phyloP scores from a whole-genome alignment of 352 stramenopile genomes.

The Aphanomyces invadans region DNA sequence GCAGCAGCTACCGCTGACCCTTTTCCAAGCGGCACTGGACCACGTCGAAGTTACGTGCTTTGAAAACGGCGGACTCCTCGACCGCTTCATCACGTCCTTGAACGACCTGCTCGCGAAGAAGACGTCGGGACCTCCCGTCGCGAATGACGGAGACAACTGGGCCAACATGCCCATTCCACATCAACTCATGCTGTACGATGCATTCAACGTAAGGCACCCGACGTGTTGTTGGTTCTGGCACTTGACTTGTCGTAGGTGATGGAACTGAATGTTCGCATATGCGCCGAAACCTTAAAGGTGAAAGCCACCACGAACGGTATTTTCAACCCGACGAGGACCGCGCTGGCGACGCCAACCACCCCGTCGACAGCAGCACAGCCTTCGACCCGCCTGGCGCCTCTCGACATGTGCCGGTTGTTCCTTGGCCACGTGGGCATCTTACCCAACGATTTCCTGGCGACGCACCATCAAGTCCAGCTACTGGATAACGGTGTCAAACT shows the following conservation, averaged over 20 bases:
- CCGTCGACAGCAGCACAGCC: too few species aligned
- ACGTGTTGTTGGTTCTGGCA: neutral
- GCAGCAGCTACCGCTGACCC: conserved; percentile 23
- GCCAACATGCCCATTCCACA: conserved; percentile 39
- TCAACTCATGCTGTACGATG: conserved; percentile 71
- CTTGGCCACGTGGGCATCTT: conserved; percentile 65
- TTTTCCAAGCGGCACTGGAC: conserved; percentile 65
- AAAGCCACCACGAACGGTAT: conserved; percentile 10
- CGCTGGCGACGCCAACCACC: neutral
- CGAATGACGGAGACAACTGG: neutral
- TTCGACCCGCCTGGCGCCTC: conserved; percentile 37
- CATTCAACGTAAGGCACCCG: conserved; percentile 43
- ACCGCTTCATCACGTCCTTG: conserved; percentile 70
- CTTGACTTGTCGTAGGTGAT: conserved; percentile 37
- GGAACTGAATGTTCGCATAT: conserved; percentile 77
- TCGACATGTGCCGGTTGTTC: conserved; percentile 79
- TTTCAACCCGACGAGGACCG: conserved; percentile 4
- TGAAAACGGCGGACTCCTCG: conserved; percentile 52
- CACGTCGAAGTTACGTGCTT: conserved; percentile 67
- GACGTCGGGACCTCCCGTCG: neutral
- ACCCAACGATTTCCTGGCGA: conserved; percentile 47
- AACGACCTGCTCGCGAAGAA: conserved; percentile 35
- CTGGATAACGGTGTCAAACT: conserved; percentile 68
- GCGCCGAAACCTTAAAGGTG: conserved; percentile 33
- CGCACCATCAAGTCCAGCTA: conserved; percentile 51